Conservation (phyloP, 31 red algal species). For the Bonnemaisonia californica region DNA sequence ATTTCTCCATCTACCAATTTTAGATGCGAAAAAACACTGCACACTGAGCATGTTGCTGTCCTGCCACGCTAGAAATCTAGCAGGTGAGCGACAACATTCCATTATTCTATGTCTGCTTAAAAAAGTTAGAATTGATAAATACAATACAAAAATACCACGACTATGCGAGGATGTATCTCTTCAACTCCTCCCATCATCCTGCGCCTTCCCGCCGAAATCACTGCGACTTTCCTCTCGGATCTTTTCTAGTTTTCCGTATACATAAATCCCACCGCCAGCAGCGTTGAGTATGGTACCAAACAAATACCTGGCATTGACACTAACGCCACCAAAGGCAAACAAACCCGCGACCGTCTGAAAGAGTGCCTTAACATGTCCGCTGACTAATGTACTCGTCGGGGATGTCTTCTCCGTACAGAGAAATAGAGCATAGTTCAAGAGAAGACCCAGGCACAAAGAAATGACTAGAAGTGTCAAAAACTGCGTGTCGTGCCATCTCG, state of each 20-base stretch:
- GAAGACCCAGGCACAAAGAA: conserved; percentile 62
- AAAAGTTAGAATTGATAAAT: too few species aligned
- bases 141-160: too few species aligned
- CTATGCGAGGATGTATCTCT: too few species aligned
- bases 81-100: too few species aligned
- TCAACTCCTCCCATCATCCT: too few species aligned
- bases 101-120: too few species aligned
- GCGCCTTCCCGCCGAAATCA: too few species aligned
- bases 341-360: conserved; percentile 76
- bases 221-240: too few species aligned
- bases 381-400: conserved; percentile 81
- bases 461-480: conserved; percentile 65
- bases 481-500: conserved; percentile 35
- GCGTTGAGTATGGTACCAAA: conserved; percentile 76
- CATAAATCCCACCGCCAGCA: conserved; percentile 71
- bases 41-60: too few species aligned
- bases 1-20: too few species aligned
- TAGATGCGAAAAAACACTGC: too few species aligned
- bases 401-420: conserved; percentile 80
- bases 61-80: too few species aligned
- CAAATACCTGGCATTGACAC: conserved; percentile 58
- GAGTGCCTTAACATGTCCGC: conserved; percentile 88
- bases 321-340: conserved; percentile 90
- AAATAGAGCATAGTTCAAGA: conserved; percentile 91
- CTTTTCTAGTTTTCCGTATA: conserved; percentile 57